A percentile compares a stretch with the other conserved stretches of the same genome.
phyloP scores from a whole-genome alignment of 139 green algal species.

The Trebouxia sp. region DNA sequence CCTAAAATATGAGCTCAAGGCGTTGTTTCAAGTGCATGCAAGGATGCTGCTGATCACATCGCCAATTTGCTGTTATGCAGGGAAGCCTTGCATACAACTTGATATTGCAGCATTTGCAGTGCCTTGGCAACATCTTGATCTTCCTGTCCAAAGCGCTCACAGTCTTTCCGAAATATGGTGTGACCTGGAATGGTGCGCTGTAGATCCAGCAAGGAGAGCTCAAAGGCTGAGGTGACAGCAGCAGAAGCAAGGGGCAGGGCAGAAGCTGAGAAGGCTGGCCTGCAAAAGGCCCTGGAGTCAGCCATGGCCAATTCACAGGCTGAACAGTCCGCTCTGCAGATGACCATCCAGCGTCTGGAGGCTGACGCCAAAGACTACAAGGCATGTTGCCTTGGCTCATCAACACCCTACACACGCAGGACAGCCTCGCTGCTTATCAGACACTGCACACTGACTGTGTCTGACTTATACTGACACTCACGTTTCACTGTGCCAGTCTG shows the following conservation, averaged over 20 bases:
- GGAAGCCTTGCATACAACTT: too few relatives aligned
- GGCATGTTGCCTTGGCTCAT: not conserved
- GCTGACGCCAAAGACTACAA: slow-evolving; percentile 56
- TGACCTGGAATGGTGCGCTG: not conserved
- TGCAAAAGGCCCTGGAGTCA: slow-evolving; percentile 18
- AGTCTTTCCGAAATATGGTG: not conserved
- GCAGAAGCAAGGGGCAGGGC: slow-evolving; percentile 34
- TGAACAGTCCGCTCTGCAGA: not conserved
- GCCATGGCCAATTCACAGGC: slow-evolving; percentile 31
- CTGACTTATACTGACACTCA: too few relatives aligned
- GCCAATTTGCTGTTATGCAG: too few relatives aligned
- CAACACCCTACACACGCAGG: not conserved
- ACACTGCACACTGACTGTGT: too few relatives aligned
- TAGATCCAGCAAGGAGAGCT: slow-evolving; percentile 37
- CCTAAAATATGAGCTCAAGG: too few relatives aligned
- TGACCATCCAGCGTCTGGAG: slow-evolving; percentile 16
- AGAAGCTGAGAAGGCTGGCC: slow-evolving; percentile 33
- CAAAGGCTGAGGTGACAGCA: slow-evolving; percentile 34
- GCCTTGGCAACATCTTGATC: not conserved
- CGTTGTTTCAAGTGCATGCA: too few relatives aligned
- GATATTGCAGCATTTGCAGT: too few relatives aligned
- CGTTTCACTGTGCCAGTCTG: too few relatives aligned
- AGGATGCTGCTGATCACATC: too few relatives aligned
- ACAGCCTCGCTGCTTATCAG: too few relatives aligned
- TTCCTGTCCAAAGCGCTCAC: not conserved